phyloP scores from a whole-genome alignment of 2,329 filamentous ascomycete genomes.

The Ophiostoma quercus region DNA sequence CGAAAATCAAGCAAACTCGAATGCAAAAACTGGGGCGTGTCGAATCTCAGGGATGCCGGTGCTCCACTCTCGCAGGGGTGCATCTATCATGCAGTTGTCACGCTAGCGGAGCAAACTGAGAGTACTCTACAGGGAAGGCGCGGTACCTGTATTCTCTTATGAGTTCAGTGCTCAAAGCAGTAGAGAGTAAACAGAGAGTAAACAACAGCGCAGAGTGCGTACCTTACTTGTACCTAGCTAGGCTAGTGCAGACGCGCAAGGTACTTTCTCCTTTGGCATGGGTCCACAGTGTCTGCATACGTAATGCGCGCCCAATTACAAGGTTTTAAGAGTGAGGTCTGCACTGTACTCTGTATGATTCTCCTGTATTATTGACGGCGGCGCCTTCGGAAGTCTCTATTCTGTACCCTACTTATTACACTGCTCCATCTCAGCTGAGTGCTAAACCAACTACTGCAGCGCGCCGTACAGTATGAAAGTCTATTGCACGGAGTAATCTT shows the following conservation, averaged over 20 bases:
- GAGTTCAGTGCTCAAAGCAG: too few relatives aligned
- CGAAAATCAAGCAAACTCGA: neutral
- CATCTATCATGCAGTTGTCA: neutral
- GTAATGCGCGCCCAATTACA: slow-evolving; percentile 1
- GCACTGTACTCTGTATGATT: neutral
- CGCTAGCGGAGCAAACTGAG: neutral
- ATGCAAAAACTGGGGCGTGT: neutral
- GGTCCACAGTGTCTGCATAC: neutral
- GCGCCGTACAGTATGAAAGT: neutral
- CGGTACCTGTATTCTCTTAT: neutral
- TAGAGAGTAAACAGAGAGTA: too few relatives aligned
- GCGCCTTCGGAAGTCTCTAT: neutral
- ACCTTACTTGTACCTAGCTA: neutral
- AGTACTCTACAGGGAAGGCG: neutral
- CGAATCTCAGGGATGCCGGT: neutral
- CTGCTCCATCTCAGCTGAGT: neutral
- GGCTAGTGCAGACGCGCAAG: neutral
- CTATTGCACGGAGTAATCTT: slow-evolving; percentile 11
- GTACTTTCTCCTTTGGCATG: neutral
- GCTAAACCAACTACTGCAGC: neutral
- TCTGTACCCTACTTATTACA: neutral
- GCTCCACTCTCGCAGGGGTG: neutral
- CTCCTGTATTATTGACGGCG: neutral
- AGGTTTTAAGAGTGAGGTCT: neutral
- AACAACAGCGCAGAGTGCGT: too few relatives aligned